These are phyloP conservation scores for Boletus pseudo-olivaceus DNA, from an alignment of 768 basidiomycete species.

Conservation along the genomic window DNA sequence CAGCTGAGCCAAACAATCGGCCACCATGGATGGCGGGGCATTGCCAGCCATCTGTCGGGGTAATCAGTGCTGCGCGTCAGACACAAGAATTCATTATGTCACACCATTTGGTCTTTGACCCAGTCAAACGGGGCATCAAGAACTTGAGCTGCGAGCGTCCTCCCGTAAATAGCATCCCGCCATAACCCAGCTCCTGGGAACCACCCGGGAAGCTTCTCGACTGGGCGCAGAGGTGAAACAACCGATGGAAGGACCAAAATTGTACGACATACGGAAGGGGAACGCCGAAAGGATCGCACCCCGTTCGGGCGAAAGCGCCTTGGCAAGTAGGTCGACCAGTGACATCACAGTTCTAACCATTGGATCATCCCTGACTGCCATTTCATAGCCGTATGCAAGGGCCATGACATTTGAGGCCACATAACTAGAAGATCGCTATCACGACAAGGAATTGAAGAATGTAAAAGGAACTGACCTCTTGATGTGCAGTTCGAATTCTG, in stretches of 20 bases:
- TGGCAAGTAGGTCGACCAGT: slow-evolving; percentile 19
- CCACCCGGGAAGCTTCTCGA: slow-evolving; percentile 23
- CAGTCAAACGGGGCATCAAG: slow-evolving; percentile 24
- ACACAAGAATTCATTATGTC: background rate
- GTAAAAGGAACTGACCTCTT: slow-evolving; percentile 9
- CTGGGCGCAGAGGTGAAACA: slow-evolving; percentile 3
- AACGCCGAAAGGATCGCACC: slow-evolving; percentile 19
- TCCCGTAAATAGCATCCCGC: slow-evolving; percentile 12
- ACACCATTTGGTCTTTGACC: slow-evolving; percentile 23
- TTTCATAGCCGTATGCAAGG: slow-evolving; percentile 26
- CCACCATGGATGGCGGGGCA: slow-evolving; percentile 26
- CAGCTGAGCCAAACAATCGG: slow-evolving; percentile 18
- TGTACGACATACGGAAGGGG: slow-evolving; percentile 18
- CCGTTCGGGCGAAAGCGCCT: slow-evolving; percentile 19
- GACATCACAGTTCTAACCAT: slow-evolving; percentile 18
- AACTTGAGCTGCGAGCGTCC: slow-evolving; percentile 15
- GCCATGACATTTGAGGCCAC: slow-evolving; percentile 26
- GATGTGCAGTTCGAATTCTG: slow-evolving; percentile 23
- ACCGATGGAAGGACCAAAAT: background rate
- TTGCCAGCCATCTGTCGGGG: slow-evolving; percentile 8
- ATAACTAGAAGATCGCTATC: slow-evolving; percentile 8
- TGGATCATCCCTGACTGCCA: slow-evolving; percentile 14
- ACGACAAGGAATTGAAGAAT: background rate
- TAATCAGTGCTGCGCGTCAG: background rate
- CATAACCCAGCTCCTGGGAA: slow-evolving; percentile 23